Percentiles rank a stretch among this genome's conserved stretches.
Conservation (phyloP, 177 flowering plant species). For the Vitis hybrid region DNA sequence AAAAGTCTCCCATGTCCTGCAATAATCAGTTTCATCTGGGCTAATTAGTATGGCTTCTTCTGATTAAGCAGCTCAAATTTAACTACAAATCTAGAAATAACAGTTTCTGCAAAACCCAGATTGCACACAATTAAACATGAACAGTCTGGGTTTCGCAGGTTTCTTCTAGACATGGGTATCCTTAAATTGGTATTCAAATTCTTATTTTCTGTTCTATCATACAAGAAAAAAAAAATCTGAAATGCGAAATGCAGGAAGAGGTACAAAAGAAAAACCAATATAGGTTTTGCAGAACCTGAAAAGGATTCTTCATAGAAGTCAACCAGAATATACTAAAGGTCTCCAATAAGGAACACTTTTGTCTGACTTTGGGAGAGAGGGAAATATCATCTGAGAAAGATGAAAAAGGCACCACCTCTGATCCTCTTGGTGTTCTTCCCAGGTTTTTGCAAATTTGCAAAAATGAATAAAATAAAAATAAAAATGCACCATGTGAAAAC, state of each 20-base stretch:
- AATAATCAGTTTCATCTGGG: slow-evolving; percentile 6
- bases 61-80: too few relatives aligned
- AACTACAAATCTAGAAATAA: too few relatives aligned
- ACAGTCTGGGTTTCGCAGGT: not conserved
- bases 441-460: too few relatives aligned
- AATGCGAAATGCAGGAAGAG: too few relatives aligned
- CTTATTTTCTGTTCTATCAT: not conserved
- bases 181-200: not conserved
- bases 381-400: too few relatives aligned
- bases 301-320: not conserved
- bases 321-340: not conserved
- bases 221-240: too few relatives aligned
- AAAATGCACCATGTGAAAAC: too few relatives aligned
- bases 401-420: too few relatives aligned
- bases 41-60: too few relatives aligned
- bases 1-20: slow-evolving; percentile 79
- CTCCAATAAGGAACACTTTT: not conserved
- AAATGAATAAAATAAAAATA: not conserved
- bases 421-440: too few relatives aligned
- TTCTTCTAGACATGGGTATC: too few relatives aligned
- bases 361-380: not conserved
- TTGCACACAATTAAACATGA: not conserved
- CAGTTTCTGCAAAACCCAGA: not conserved
- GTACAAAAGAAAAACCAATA: not conserved
- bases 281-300: not conserved